phyloP scores from a whole-genome alignment of 1,284 basidiomycete genomes.

The Naganishia liquefaciens region DNA sequence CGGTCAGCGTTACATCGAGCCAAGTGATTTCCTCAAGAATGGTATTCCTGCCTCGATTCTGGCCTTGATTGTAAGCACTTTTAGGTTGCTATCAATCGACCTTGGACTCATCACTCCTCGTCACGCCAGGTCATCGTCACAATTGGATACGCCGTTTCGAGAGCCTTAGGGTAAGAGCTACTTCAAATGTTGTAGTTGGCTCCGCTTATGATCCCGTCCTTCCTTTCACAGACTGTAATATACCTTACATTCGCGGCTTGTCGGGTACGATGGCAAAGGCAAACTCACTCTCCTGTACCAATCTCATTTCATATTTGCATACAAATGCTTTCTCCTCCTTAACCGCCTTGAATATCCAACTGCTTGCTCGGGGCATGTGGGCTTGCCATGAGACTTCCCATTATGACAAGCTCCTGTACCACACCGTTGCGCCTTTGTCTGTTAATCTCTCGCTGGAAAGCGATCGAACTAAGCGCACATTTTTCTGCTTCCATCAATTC shows the following conservation, averaged over 20 bases:
- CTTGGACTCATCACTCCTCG: neutral
- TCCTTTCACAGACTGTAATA: neutral
- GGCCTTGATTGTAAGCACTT: constrained; percentile 68
- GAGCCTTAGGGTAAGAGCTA: constrained; percentile 58
- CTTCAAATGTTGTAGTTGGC: neutral
- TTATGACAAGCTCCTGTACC: no score
- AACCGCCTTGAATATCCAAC: no score
- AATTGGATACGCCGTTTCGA: constrained; percentile 74
- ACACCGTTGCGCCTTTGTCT: constrained; percentile 3
- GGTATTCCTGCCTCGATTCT: constrained; percentile 88
- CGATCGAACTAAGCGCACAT: constrained; percentile 9
- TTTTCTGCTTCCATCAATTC: neutral
- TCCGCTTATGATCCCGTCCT: no score
- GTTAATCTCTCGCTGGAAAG: neutral
- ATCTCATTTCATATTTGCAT: no score
- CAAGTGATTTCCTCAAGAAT: constrained; percentile 88
- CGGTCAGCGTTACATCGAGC: constrained; percentile 80
- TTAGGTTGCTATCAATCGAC: neutral
- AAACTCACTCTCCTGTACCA: no score
- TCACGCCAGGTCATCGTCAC: constrained; percentile 69
- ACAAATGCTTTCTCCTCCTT: no score
- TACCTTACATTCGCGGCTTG: neutral
- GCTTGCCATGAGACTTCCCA: no score
- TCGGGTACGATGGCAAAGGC: no score
- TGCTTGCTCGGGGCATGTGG: no score